These are phyloP conservation scores for Hanseniaspora clermontiae DNA, from an alignment of 805 yeast species.

Conservation along the genomic window DNA sequence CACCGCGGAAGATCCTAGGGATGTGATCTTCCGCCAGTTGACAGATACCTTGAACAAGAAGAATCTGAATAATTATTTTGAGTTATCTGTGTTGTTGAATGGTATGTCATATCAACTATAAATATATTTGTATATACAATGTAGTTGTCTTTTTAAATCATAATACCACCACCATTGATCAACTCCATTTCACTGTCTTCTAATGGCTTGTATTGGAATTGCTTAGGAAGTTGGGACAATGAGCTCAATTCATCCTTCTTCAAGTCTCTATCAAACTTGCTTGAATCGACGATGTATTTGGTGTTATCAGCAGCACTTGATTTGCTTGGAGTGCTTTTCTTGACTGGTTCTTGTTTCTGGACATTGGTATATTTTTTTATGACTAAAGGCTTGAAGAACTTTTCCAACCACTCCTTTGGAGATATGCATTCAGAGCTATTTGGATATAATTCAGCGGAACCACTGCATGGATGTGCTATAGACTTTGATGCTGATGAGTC, in stretches of 20 bases:
- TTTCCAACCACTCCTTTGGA: constrained; percentile 19
- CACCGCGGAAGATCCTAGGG: constrained; percentile 1
- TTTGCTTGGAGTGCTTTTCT: constrained; percentile 25
- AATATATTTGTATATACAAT: not conserved
- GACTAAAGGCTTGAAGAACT: constrained; percentile 31
- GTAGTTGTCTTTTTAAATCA: not conserved
- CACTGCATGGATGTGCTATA: constrained; percentile 24
- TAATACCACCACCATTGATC: constrained; percentile 75
- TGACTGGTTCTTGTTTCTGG: constrained; percentile 28
- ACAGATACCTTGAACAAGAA: not conserved
- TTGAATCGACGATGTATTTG: constrained; percentile 15
- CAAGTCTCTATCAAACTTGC: constrained; percentile 29
- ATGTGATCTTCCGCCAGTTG: not conserved
- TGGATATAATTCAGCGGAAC: constrained; percentile 19
- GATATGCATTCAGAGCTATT: constrained; percentile 22
- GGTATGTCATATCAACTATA: constrained; percentile 4
- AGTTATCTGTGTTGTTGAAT: constrained; percentile 5
- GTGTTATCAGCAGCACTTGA: not conserved
- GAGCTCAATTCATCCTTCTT: constrained; percentile 34
- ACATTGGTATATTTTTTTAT: constrained; percentile 31
- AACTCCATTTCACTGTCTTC: constrained; percentile 62
- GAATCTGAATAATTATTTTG: not conserved
- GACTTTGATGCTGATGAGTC: constrained; percentile 14
- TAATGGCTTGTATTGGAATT: constrained; percentile 57
- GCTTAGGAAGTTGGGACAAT: constrained; percentile 53